Evolutionary conservation across 805 yeast genomes (phyloP), one percentile per base, ranked within the genome.

Genomic region (Saccharomycopsis fermentans): DNA sequence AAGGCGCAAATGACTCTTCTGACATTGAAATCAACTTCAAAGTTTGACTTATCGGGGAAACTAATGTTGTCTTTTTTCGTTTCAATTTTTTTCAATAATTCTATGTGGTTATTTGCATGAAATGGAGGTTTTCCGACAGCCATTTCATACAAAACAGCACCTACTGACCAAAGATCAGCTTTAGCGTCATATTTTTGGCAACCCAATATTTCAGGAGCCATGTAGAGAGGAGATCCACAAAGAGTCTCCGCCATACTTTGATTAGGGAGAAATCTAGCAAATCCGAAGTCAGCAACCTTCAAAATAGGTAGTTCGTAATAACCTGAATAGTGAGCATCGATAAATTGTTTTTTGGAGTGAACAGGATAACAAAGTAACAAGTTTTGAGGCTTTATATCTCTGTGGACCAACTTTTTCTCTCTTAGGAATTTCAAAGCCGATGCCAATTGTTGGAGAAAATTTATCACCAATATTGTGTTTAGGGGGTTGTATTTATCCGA

Each of bases 151-250:
- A 91, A 74, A 1, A 94, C 98, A 0, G 98, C 95, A 3, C 99
- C 99, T 4, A 92, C 96, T 6, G 97, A 90, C 99, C 99, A 94
- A 63, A 94, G 73, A 69, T 94, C 99, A 0, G 97, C 98, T 69
- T 90, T 91, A 4, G 98, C 99, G 65, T 91, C 90, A 73, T 94
- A 94, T 71, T 90, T 94, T 69, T 94, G 97, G 68, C 89, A 91
- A 63, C 96, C 78, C 65, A 94, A 75, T 54, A 94, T 94, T 72
- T 94, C 99, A 0, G 99, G 99, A 0, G 99, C 99, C 99, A 94
- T 94, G 72, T 94, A 94, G 51, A 94, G 78, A 2, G 99, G 99
- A 11, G 96, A 89, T 0, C 99, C 99, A 77, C 99, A 94, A 64
- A 94, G 75, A 1, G 99, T 94, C 69, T 94, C 99, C 1, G 98